Conservation (phyloP, 2,329 filamentous ascomycete genomes). For the Apiospora koreana region DNA sequence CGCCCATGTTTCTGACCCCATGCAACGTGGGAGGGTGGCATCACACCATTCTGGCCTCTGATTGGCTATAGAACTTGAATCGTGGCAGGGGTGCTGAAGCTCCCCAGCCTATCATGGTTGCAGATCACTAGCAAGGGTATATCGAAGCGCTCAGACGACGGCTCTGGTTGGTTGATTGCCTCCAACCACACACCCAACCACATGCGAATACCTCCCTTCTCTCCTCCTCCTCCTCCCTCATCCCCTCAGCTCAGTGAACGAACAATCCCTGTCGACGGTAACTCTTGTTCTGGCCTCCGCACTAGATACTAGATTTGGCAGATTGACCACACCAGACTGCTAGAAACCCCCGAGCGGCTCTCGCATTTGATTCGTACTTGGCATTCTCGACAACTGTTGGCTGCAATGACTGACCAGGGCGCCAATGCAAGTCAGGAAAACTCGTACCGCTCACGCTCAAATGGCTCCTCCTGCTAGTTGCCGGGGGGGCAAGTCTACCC, state of each 20-base stretch:
- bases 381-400: slow-evolving; percentile 6
- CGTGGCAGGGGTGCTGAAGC: slow-evolving; percentile 24
- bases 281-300: background rate
- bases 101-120: slow-evolving; percentile 35
- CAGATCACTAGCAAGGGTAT: slow-evolving; percentile 31
- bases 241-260: slow-evolving; percentile 14
- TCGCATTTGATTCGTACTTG: background rate
- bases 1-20: slow-evolving; percentile 39
- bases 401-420: slow-evolving; percentile 10
- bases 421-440: slow-evolving; percentile 8
- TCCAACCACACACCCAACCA: slow-evolving; percentile 28
- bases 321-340: background rate
- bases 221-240: slow-evolving; percentile 26
- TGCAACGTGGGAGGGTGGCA: slow-evolving; percentile 41
- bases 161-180: slow-evolving; percentile 28
- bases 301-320: background rate
- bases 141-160: slow-evolving; percentile 20
- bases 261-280: background rate
- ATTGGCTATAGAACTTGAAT: slow-evolving; percentile 38
- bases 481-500: background rate
- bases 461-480: background rate
- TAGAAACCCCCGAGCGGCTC: background rate
- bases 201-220: slow-evolving; percentile 12
- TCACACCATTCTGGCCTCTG: slow-evolving; percentile 37
- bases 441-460: background rate